phyloP scores from a whole-genome alignment of 208 protist genomes.

The Porcisia deanei region DNA sequence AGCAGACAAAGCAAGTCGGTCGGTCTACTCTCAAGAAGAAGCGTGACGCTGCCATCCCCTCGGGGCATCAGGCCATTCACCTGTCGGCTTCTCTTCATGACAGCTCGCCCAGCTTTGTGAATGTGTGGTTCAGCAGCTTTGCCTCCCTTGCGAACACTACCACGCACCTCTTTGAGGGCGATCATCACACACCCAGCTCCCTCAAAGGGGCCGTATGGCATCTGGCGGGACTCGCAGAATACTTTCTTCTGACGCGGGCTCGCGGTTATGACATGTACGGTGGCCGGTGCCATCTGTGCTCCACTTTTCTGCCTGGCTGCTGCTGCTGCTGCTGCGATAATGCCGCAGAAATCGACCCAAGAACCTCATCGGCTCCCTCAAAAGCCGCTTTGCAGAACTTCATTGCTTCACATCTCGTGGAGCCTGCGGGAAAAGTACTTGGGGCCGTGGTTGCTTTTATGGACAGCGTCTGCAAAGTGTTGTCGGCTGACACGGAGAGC shows the following conservation, averaged over 20 bases:
- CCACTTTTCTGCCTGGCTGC: not conserved
- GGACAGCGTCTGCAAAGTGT: constrained; percentile 27
- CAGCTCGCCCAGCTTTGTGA: constrained; percentile 18
- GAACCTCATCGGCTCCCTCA: not conserved
- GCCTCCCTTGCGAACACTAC: constrained; percentile 42
- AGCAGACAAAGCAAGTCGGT: not conserved
- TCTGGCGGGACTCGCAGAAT: constrained; percentile 51
- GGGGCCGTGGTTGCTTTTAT: constrained; percentile 32
- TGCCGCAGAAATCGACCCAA: not conserved
- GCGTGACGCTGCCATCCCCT: not conserved
- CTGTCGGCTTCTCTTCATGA: not conserved
- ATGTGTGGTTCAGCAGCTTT: constrained; percentile 50
- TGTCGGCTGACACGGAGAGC: constrained; percentile 29
- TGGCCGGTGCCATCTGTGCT: constrained; percentile 15
- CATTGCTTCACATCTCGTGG: constrained; percentile 26
- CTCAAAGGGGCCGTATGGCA: constrained; percentile 52
- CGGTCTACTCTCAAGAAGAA: constrained; percentile 8
- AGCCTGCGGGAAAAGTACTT: constrained; percentile 24
- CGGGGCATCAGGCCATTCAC: not conserved
- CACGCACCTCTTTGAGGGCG: constrained; percentile 42
- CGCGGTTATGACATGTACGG: constrained; percentile 32
- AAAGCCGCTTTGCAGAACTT: constrained; percentile 21
- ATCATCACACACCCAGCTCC: constrained; percentile 37
- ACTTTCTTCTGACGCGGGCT: constrained; percentile 31
- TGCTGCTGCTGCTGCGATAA: constrained; percentile 3